Conservation (phyloP, 176 grass and related monocot species). For the Carex parvula region DNA sequence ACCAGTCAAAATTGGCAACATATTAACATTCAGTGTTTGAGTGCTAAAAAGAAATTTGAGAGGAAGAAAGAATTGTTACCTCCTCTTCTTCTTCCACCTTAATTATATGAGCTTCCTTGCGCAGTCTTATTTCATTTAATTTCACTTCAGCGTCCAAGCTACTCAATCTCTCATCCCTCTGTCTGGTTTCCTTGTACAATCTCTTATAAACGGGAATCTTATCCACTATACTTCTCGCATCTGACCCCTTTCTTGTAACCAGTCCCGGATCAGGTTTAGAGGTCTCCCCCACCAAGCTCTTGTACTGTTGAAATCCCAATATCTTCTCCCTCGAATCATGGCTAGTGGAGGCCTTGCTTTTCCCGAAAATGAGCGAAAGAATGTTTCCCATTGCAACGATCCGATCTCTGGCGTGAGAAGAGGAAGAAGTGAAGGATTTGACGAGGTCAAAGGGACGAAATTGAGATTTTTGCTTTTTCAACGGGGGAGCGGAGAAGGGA, state of each 20-base stretch:
- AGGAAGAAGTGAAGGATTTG: background rate
- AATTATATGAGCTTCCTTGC: background rate
- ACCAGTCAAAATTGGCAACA: background rate
- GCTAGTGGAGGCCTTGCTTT: conserved; percentile 8
- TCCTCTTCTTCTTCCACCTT: conserved; percentile 19
- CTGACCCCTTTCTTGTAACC: conserved; percentile 22
- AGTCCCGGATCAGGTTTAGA: conserved; percentile 30
- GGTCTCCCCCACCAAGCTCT: background rate
- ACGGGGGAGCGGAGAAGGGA: conserved; percentile 30
- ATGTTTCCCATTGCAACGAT: conserved; percentile 30
- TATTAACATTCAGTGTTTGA: background rate
- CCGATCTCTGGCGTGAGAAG: conserved; percentile 12
- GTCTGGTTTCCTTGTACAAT: background rate
- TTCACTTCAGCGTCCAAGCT: background rate
- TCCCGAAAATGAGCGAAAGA: conserved; percentile 1
- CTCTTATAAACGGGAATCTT: conserved; percentile 4
- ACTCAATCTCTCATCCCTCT: conserved; percentile 29
- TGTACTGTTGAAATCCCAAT: conserved; percentile 18
- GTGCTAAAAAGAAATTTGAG: background rate
- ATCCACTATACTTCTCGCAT: conserved; percentile 1
- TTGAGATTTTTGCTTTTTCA: conserved; percentile 12
- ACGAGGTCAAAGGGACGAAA: background rate
- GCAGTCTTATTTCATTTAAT: background rate
- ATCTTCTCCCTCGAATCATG: conserved; percentile 7
- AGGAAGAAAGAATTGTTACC: background rate